These are phyloP conservation scores for Stemphylium beticola DNA, from an alignment of 2,329 filamentous ascomycete genomes.

Conservation along the genomic window DNA sequence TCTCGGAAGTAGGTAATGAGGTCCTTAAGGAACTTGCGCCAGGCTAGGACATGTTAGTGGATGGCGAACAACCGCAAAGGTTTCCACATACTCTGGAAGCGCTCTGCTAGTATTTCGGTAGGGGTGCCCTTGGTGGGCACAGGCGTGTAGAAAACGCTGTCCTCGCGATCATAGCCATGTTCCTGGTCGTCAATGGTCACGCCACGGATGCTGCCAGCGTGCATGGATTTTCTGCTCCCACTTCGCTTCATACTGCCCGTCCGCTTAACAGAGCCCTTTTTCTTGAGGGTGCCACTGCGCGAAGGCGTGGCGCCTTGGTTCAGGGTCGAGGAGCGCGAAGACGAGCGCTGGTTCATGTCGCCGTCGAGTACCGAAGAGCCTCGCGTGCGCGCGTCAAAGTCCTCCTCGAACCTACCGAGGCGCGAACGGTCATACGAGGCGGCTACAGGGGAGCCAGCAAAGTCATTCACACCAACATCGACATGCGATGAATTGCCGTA, in stretches of 20 bases:
- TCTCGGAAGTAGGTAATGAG: constrained; percentile 93
- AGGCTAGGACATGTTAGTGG: constrained; percentile 65
- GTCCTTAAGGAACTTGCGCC: constrained; percentile 94
- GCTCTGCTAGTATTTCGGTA: constrained; percentile 82
- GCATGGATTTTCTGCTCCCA: constrained; percentile 79
- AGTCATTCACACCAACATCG: constrained; percentile 45
- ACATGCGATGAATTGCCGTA: constrained; percentile 39
- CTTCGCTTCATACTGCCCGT: constrained; percentile 78
- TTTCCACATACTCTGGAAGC: constrained; percentile 79
- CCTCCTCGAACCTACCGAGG: constrained; percentile 67
- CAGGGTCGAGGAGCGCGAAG: constrained; percentile 58
- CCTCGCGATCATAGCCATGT: constrained; percentile 67
- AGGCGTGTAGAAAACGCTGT: constrained; percentile 88
- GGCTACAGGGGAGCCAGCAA: constrained; percentile 45
- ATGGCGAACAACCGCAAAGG: neutral
- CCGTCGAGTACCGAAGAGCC: constrained; percentile 69
- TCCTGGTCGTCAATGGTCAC: constrained; percentile 75
- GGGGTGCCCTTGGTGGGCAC: constrained; percentile 87
- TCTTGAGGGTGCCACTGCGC: constrained; percentile 81
- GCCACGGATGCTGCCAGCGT: constrained; percentile 85
- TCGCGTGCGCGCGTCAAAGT: constrained; percentile 73
- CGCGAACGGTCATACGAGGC: constrained; percentile 31
- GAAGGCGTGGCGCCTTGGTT: constrained; percentile 56
- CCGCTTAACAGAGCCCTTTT: constrained; percentile 80
- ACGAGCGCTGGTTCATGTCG: constrained; percentile 64